These are phyloP conservation scores for Phytopythium aichiense DNA, from an alignment of 352 stramenopile species.

Conservation along the genomic window DNA sequence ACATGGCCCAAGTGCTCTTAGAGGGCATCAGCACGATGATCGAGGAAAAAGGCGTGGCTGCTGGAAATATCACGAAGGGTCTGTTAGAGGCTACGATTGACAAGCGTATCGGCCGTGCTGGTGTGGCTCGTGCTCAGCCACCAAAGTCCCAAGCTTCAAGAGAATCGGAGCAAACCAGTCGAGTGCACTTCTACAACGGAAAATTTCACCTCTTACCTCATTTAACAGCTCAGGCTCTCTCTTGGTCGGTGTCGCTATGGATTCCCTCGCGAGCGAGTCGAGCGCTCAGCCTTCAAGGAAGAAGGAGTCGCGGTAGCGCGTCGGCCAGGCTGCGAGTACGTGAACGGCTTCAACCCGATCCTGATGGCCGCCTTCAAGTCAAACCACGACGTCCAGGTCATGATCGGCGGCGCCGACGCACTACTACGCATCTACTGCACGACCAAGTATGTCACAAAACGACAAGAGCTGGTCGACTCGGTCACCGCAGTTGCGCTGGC, in stretches of 20 bases:
- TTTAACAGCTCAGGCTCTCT: too few species aligned
- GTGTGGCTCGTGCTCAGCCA: too few species aligned
- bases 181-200: constrained; percentile 7
- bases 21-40: too few species aligned
- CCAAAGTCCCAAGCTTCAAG: too few species aligned
- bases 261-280: not conserved
- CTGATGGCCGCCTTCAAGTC: not conserved
- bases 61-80: too few species aligned
- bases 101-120: too few species aligned
- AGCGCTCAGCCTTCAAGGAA: not conserved
- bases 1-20: too few species aligned
- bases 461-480: not conserved
- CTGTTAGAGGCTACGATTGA: too few species aligned
- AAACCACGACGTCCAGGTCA: not conserved
- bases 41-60: too few species aligned
- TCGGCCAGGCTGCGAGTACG: not conserved
- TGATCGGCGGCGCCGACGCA: not conserved
- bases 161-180: too few species aligned
- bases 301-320: not conserved
- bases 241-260: not conserved
- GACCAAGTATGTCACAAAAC: not conserved
- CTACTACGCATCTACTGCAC: not conserved
- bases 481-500: not conserved
- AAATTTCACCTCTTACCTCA: constrained; percentile 14
- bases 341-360: not conserved